A percentile compares a stretch with the other conserved stretches of the same genome.
Conservation (phyloP, 176 grass and related monocot species). For the Rhynchospora pubera region DNA sequence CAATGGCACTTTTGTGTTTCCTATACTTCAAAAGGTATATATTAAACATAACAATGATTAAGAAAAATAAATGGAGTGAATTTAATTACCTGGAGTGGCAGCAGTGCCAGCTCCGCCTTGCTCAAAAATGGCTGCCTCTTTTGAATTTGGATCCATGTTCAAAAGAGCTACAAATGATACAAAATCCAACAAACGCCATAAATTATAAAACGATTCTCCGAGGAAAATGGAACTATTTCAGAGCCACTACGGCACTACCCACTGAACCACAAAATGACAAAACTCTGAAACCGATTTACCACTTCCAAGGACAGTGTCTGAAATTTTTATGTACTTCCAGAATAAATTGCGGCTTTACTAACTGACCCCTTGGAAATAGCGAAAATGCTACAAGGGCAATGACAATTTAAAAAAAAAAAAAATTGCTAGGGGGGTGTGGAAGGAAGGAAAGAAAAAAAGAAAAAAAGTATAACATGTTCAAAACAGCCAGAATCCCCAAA, state of each 20-base stretch:
- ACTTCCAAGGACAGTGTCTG: background rate
- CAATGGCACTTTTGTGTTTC: background rate
- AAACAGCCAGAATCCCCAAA: too few relatives aligned
- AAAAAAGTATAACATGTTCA: background rate
- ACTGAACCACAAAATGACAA: background rate
- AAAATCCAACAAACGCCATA: background rate
- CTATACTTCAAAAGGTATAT: background rate
- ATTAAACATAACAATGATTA: background rate
- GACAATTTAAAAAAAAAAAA: too few relatives aligned
- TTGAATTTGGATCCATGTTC: slow-evolving; percentile 67
- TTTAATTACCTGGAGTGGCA: slow-evolving; percentile 40
- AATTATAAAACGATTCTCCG: background rate
- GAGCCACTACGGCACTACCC: background rate
- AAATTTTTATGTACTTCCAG: background rate
- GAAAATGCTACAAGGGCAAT: background rate
- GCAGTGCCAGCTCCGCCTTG: slow-evolving; percentile 31
- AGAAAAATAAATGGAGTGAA: background rate
- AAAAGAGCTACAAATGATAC: slow-evolving; percentile 48
- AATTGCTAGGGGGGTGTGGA: too few relatives aligned
- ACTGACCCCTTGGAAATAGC: background rate
- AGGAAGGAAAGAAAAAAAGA: background rate
- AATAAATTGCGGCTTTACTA: background rate
- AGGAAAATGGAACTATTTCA: background rate
- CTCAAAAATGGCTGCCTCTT: slow-evolving; percentile 70
- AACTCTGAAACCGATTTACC: background rate